Conservation (phyloP, 176 grass and related monocot species). For the Cenchrus americanus region DNA sequence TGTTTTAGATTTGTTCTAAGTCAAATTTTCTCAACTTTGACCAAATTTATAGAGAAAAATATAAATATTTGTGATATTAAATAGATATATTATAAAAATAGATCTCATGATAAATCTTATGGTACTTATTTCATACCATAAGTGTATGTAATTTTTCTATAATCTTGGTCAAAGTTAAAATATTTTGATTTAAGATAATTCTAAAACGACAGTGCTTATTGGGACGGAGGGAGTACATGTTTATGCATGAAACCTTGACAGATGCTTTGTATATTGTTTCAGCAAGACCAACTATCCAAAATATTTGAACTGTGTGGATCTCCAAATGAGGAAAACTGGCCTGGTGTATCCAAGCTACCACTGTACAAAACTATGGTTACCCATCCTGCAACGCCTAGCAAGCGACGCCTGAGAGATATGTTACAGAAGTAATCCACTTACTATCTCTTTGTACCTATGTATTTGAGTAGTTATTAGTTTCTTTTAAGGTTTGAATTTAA, state of each 20-base stretch:
- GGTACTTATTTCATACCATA: too few relatives aligned
- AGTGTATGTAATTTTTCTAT: too few relatives aligned
- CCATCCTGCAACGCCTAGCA: constrained; percentile 54
- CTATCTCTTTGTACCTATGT: background rate
- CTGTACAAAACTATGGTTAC: constrained; percentile 68
- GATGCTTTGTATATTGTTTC: constrained; percentile 31
- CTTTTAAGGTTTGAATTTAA: constrained; percentile 38
- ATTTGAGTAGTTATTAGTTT: constrained; percentile 27
- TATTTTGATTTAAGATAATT: too few relatives aligned
- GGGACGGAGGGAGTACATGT: background rate
- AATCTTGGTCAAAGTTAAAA: too few relatives aligned
- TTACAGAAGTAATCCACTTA: constrained; percentile 63
- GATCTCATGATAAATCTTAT: too few relatives aligned
- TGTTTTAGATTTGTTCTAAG: too few relatives aligned
- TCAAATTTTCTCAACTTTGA: too few relatives aligned
- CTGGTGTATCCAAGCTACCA: constrained; percentile 69
- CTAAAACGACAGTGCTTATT: too few relatives aligned
- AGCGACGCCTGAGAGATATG: constrained; percentile 57
- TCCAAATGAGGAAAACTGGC: constrained; percentile 78
- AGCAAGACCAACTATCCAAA: constrained; percentile 77
- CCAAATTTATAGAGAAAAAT: too few relatives aligned
- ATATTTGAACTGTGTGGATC: constrained; percentile 85
- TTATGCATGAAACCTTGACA: constrained; percentile 34
- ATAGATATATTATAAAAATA: too few relatives aligned
- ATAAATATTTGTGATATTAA: too few relatives aligned